Evolutionary conservation across 2,329 filamentous ascomycete genomes (phyloP).

Genomic region (Phialophora macrospora): DNA sequence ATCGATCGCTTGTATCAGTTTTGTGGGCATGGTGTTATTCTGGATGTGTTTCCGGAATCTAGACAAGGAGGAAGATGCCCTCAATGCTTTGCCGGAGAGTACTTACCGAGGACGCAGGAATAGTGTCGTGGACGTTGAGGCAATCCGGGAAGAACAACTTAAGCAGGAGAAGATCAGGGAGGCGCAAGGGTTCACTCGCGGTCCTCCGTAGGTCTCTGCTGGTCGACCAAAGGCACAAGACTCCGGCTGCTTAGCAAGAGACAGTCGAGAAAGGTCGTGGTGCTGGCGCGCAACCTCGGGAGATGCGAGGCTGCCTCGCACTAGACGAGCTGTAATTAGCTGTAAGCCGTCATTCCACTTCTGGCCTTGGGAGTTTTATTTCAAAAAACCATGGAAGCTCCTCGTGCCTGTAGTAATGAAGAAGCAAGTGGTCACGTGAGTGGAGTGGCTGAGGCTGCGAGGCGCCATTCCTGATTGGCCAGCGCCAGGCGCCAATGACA

Average conservation of each 20-base stretch:
- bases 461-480: background rate
- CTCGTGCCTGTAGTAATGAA: too few species aligned
- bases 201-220: background rate
- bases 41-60: slow-evolving; percentile 70
- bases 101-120: slow-evolving; percentile 20
- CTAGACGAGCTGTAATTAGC: background rate
- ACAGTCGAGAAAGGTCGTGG: background rate
- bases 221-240: background rate
- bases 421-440: background rate
- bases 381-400: background rate
- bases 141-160: slow-evolving; percentile 2
- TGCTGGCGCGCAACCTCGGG: background rate
- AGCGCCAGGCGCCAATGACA: background rate
- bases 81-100: slow-evolving; percentile 54
- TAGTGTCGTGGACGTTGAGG: slow-evolving; percentile 21
- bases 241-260: background rate
- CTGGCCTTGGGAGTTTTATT: background rate
- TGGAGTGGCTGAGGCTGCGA: background rate
- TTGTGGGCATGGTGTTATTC: slow-evolving; percentile 66
- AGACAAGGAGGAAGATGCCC: slow-evolving; percentile 68
- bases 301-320: background rate
- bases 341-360: background rate
- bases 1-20: slow-evolving; percentile 65
- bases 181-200: slow-evolving; percentile 12
- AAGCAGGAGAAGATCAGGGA: slow-evolving; percentile 23